Conservation (phyloP, 768 basidiomycete species). For the Amanita exitialis region DNA sequence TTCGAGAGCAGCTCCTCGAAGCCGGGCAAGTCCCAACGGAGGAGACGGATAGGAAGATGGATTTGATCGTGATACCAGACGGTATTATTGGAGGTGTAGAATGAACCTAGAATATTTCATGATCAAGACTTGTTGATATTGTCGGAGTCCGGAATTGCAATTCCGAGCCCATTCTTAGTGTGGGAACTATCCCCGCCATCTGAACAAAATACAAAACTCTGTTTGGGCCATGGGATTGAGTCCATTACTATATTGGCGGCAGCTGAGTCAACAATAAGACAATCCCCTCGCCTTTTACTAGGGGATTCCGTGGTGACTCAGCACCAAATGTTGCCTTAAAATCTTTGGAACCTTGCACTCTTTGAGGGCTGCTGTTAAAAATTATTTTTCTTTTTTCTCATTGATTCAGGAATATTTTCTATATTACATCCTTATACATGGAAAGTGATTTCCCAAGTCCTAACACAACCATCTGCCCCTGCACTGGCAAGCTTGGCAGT, state of each 20-base stretch:
- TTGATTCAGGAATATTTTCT: neutral
- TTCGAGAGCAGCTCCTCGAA: conserved; percentile 54
- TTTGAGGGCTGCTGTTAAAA: neutral
- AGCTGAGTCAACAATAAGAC: conserved; percentile 12
- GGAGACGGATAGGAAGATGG: conserved; percentile 54
- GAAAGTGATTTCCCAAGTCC: conserved; percentile 60
- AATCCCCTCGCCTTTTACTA: conserved; percentile 14
- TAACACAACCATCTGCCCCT: conserved; percentile 77
- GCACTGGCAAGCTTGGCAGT: conserved; percentile 50
- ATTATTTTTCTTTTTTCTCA: neutral
- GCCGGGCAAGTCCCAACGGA: conserved; percentile 40
- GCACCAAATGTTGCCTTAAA: conserved; percentile 10
- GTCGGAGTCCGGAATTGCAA: too few species aligned
- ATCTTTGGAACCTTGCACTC: conserved; percentile 10
- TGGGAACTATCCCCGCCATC: conserved; percentile 3
- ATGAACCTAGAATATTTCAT: neutral
- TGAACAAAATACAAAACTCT: conserved; percentile 7
- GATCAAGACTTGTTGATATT: too few species aligned
- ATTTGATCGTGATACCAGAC: conserved; percentile 43
- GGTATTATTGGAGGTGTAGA: conserved; percentile 11
- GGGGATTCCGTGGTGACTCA: conserved; percentile 13
- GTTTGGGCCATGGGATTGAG: neutral
- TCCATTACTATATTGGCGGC: conserved; percentile 2
- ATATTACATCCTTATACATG: conserved; percentile 15
- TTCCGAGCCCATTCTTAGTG: neutral